Base-by-base conservation (phyloP, 129 eudicot genomes). In the Dittrichia graveolens region DNA sequence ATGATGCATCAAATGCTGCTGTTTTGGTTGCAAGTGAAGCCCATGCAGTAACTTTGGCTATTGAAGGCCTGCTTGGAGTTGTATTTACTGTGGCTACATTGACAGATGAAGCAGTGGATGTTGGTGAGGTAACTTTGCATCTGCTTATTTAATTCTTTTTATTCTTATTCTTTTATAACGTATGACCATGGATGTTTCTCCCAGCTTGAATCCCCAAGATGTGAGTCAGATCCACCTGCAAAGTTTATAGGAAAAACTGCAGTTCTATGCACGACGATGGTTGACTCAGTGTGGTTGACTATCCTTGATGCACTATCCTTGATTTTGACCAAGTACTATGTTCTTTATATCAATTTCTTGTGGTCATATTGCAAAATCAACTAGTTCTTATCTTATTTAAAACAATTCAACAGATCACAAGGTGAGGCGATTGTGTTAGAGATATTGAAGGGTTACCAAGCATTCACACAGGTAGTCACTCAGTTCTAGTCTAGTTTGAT, bases 11-110 rank as follows among this genome's bases (percentile, higher is more conserved):
- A 11, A 95, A 95, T 85, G 87, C 97, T 69, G 90, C 99, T 69
- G 97, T 95, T 65, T 83, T 95, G 88, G 96, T 95, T 73, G 99
- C 97, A 62, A 95, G 99, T 85, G 99, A 95, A 78, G 99, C 99
- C 69, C 99, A 95, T 83, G 96, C 99, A 54, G 88, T 95, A 69
- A 95, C 96, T 81, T 86, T 95, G 84, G 99, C 99, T 58, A 90
- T 95, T 79, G 99, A 95, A 73, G 99, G 99, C 35, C 78, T 95
- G 59, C 77, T 95, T 67, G 99, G 99, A 73, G 97, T 95, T 81
- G 99, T 90, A 64, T 95, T 95, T 64, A 86, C 99, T 8, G 86
- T 95, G 80, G 99, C 99, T 68, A 88, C 99, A 48, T 86, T 95
- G 87, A 95, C 99, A 56, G 99, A 95, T 69, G 97, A 95, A 80